Percentiles rank a stretch among this genome's conserved stretches.
These are phyloP conservation scores for Colletotrichum sp. DNA, from an alignment of 2,329 filamentous ascomycete species.

Conservation along the genomic window DNA sequence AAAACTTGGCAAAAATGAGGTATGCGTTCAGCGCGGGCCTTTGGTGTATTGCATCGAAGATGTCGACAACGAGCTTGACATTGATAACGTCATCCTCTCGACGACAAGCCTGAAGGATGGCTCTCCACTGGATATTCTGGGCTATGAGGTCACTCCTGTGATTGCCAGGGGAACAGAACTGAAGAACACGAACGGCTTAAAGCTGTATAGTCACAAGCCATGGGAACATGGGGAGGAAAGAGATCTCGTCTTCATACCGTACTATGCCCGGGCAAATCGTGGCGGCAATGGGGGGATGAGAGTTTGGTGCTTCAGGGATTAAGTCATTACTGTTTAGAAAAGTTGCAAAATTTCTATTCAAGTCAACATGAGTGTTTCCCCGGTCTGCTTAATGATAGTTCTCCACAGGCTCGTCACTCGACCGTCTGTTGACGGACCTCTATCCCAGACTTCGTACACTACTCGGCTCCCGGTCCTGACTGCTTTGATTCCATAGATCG, in stretches of 20 bases:
- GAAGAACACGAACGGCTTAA: not conserved
- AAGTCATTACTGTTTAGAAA: not conserved
- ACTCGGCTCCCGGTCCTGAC: conserved; percentile 26
- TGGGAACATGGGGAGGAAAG: not conserved
- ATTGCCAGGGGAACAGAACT: not conserved
- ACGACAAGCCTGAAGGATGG: not conserved
- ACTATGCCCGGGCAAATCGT: conserved; percentile 1
- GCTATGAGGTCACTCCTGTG: not conserved
- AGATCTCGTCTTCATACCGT: not conserved
- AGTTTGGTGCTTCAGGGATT: not conserved
- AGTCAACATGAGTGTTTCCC: not conserved
- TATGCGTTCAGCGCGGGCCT: not conserved
- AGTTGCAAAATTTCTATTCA: not conserved
- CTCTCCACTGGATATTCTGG: not conserved
- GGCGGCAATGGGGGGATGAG: not conserved
- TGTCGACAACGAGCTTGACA: not conserved
- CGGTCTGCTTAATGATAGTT: not conserved
- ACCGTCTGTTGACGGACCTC: not conserved
- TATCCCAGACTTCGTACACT: conserved; percentile 24
- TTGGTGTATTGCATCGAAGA: conserved; percentile 5
- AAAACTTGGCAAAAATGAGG: not conserved
- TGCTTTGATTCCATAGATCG: conserved; percentile 26
- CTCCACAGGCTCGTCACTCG: conserved; percentile 13
- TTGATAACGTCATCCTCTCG: not conserved
- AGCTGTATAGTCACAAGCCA: not conserved